Evolutionary conservation across 352 stramenopile genomes (phyloP), one percentile per base, ranked within the genome.

Genomic region (Phytophthora rubi): DNA sequence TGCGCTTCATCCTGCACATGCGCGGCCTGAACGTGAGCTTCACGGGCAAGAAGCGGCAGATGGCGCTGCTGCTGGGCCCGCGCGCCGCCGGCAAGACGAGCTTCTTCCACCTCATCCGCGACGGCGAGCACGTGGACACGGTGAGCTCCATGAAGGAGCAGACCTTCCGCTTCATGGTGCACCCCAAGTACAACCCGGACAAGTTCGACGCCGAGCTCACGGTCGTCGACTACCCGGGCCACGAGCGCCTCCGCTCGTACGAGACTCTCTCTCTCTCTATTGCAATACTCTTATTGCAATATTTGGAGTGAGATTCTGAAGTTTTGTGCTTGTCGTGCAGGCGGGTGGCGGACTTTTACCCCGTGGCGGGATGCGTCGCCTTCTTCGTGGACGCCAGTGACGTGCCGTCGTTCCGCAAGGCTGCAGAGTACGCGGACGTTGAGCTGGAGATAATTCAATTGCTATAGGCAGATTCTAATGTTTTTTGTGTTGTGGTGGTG

Each of bases 91-190:
- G 89, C 74, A 96, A 96, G 81, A 95, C 89, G 54, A 76, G 82
- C 65, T 84, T 96, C 60, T 92, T 94, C 73, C 86, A 96, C 66
- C 77, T 85, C 53, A 75, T 96, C 30, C 82, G 83, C 28, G 80
- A 94, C 60, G 86, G 86, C 53, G 52, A 77, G 54, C 78, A 85
- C 62, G 71, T 91, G 10, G 77, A 91, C 32, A 96, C 89, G 2
- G 89, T 96, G 21, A 92, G 82, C 56, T 96, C 89, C 53, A 96
- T 96, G 89, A 91, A 93, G 62, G 82, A 93, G 54, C 73, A 80
- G 32, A 86, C 88, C n/a, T 77, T 75, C 68, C 81, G 75, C 53
- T 93, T 95, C 51, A 55, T 80, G 35, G 73, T 94, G 48, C 84
- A 95, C 67, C 51, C 60, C 23, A 83, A 83, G 59, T 83, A 89